Conservation (phyloP, 1,284 basidiomycete genomes). For the Wolfiporia cocos region DNA sequence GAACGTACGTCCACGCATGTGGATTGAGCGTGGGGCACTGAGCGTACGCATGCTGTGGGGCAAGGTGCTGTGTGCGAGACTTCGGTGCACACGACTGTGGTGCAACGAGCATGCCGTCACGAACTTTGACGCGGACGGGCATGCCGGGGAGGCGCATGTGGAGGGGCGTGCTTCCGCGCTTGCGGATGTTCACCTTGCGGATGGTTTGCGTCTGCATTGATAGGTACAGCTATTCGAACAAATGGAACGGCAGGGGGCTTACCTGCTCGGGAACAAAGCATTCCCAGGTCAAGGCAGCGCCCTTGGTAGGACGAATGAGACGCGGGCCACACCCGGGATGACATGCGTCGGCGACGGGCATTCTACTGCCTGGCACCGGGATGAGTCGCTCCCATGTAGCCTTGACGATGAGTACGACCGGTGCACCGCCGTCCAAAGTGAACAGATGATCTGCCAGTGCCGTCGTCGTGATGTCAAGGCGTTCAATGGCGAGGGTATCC, state of each 20-base stretch:
- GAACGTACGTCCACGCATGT: neutral
- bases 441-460: too few relatives aligned
- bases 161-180: conserved; percentile 15
- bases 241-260: neutral
- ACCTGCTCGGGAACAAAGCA: conserved; percentile 1
- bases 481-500: too few relatives aligned
- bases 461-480: too few relatives aligned
- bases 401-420: neutral
- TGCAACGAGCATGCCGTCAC: neutral
- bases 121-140: conserved; percentile 10
- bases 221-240: neutral
- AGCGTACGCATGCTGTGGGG: too few relatives aligned
- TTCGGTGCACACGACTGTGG: neutral
- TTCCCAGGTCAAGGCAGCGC: neutral
- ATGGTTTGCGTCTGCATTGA: conserved; percentile 10
- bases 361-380: neutral
- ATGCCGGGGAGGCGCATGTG: conserved; percentile 14
- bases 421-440: too few relatives aligned
- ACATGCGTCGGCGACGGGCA: neutral
- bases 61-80: neutral
- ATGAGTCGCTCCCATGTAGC: neutral
- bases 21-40: neutral
- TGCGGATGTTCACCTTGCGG: conserved; percentile 12
- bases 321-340: conserved; percentile 1
- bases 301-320: neutral